A percentile compares a stretch with the other conserved stretches of the same genome.
Evolutionary conservation across 1,284 basidiomycete species (phyloP).

Genomic region (Ceratobasidium sp.): DNA sequence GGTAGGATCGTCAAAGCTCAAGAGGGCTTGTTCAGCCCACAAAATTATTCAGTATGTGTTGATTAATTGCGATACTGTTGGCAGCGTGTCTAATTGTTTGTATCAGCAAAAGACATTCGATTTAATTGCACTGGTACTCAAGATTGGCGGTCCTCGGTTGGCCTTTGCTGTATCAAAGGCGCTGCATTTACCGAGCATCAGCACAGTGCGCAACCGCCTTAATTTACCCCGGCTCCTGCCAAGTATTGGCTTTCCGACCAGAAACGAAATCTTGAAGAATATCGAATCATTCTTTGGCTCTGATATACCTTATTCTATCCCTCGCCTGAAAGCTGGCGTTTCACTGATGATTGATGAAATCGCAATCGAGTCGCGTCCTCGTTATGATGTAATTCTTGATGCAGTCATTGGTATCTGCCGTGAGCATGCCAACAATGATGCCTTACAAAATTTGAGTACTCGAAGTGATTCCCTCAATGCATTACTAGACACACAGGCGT

Average conservation of each 20-base stretch:
- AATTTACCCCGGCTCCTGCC: background rate
- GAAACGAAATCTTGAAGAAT: background rate
- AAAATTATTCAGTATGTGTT: background rate
- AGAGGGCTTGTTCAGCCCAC: conserved; percentile 8
- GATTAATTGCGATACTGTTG: background rate
- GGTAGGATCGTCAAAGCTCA: background rate
- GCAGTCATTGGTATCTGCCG: conserved; percentile 10
- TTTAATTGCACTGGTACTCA: background rate
- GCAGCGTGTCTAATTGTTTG: no score
- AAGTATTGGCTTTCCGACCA: background rate
- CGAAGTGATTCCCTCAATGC: background rate
- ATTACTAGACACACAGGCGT: background rate
- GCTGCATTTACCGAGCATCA: background rate
- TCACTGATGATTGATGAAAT: conserved; percentile 25
- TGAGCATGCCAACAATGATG: background rate
- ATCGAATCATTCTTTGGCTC: conserved; percentile 13
- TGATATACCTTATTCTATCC: background rate
- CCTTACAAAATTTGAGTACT: background rate
- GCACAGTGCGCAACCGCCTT: background rate
- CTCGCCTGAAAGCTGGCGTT: background rate
- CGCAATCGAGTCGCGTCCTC: background rate
- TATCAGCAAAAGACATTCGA: background rate
- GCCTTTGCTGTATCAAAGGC: background rate
- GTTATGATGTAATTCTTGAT: background rate
- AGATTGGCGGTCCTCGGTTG: conserved; percentile 9